A percentile compares a stretch with the other conserved stretches of the same genome.
Conservation (phyloP, 805 yeast genomes). For the Candida ulmi region DNA sequence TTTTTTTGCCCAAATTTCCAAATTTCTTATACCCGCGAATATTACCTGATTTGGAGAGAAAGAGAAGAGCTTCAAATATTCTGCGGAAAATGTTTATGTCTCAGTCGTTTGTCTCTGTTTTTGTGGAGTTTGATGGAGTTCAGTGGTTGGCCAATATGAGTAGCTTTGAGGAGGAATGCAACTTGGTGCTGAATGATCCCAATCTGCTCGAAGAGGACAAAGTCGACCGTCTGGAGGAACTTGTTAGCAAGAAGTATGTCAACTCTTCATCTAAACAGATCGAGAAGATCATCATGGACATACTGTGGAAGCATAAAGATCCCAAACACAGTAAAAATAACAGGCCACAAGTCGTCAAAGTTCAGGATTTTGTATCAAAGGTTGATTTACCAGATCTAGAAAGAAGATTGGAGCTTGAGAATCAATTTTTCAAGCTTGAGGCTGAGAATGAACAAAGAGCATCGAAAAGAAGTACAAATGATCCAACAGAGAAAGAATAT, state of each 20-base stretch:
- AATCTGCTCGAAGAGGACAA: slow-evolving; percentile 32
- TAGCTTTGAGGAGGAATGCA: slow-evolving; percentile 23
- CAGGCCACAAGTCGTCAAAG: slow-evolving; percentile 17
- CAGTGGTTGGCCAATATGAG: no score
- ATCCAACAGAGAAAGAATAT: slow-evolving; percentile 9
- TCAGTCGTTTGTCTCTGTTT: no score
- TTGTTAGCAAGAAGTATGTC: slow-evolving; percentile 21
- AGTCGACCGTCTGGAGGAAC: slow-evolving; percentile 31
- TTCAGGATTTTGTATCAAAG: slow-evolving; percentile 11
- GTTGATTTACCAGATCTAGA: slow-evolving; percentile 22
- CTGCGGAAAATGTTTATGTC: no score
- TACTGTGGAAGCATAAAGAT: slow-evolving; percentile 36
- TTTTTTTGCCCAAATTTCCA: no score
- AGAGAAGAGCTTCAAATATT: no score
- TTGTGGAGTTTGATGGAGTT: no score
- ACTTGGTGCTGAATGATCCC: slow-evolving; percentile 26
- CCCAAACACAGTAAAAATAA: slow-evolving; percentile 15
- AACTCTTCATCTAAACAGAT: slow-evolving; percentile 17
- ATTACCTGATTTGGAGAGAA: no score
- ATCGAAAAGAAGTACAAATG: no score
- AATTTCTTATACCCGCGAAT: no score
- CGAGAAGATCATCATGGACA: slow-evolving; percentile 33
- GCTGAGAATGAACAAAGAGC: slow-evolving; percentile 1
- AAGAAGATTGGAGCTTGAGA: slow-evolving; percentile 20
- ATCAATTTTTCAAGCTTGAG: slow-evolving; percentile 17